Evolutionary conservation across 2,329 filamentous ascomycete species (phyloP), one percentile per base, ranked within the genome.

Genomic region (Chalaropsis ovoidea): DNA sequence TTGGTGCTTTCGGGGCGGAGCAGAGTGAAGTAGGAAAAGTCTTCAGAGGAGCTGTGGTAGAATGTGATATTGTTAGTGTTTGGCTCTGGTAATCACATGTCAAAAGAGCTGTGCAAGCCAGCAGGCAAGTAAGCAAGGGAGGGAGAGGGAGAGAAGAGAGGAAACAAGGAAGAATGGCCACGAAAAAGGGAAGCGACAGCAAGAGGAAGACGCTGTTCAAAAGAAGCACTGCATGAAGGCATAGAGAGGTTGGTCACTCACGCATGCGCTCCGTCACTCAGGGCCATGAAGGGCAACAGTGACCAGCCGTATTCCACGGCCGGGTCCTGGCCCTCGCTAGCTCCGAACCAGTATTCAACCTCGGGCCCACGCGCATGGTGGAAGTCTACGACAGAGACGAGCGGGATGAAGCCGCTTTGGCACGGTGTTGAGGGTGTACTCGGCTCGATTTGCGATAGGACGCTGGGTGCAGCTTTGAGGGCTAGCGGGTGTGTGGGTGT

Each of bases 1-100:
- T 74, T 71, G 63, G 76, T 76, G 69, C 76, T 80, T 65, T 80
- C 81, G 60, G 86, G 84, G 39, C 85, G 84, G 67, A 90, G 81
- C 63, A 99, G 85, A 8, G 93, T 97, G 75, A 99, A 99, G 78
- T 99, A 99, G 63, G 92, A 96, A 79, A 97, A 99, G 77, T 97
- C 94, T 77, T 99, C 94, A 67, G 87, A 88, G 24, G 89, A 86
- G 65, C 89, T 94, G 72, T 65, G 19, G 42, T 17, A 31, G 27
- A 13, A 58, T 2, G 22, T 56, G 27, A 1, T 15, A 35, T 24
- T n/a, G 52, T 58, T 58, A 58, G 52, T 31, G 24, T 17, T n/a
- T 58, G 13, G 27, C 17, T 58, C 17, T 58, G 27, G 1, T 13
- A 65, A 62, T 60, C 47, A 64, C 39, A 61, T 60, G 43, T 35